Conservation (phyloP, 164 flowering plant genomes). For the Nymphaea colorata region DNA sequence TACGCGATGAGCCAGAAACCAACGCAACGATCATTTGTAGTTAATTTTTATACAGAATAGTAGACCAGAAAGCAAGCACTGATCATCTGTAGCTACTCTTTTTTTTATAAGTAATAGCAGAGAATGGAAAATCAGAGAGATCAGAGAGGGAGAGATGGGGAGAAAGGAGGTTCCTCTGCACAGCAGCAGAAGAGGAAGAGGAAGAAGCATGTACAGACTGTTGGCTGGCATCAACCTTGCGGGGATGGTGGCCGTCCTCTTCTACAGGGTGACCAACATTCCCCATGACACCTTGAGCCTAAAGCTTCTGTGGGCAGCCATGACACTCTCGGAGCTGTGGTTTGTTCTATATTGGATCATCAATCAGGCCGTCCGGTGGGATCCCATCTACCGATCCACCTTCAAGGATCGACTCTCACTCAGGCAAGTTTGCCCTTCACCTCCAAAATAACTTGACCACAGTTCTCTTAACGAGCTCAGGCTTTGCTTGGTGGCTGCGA, state of each 20-base stretch:
- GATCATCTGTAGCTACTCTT: neutral
- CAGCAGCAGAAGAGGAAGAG: slow-evolving; percentile 1
- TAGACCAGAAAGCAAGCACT: too few species aligned
- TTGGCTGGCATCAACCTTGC: neutral
- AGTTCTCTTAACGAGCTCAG: neutral
- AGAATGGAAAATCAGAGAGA: neutral
- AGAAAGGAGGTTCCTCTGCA: slow-evolving; percentile 1
- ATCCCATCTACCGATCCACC: slow-evolving; percentile 10
- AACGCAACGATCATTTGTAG: neutral
- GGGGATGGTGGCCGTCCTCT: neutral
- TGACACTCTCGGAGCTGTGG: slow-evolving; percentile 10
- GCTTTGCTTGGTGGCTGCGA: neutral
- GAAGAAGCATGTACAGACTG: slow-evolving; percentile 2
- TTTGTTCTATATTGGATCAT: slow-evolving; percentile 12
- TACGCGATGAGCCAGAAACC: neutral
- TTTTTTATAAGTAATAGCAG: neutral
- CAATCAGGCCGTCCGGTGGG: slow-evolving; percentile 19
- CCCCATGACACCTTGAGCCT: slow-evolving; percentile 1
- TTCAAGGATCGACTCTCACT: slow-evolving; percentile 14
- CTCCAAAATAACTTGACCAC: neutral
- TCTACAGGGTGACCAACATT: slow-evolving; percentile 3
- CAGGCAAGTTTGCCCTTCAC: slow-evolving; percentile 7
- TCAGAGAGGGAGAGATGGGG: neutral
- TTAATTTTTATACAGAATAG: neutral
- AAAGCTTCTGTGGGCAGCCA: slow-evolving; percentile 5